These are phyloP conservation scores for Climacium dendroides DNA, from an alignment of 225 moss, liverwort and hornwort species.

Conservation along the genomic window DNA sequence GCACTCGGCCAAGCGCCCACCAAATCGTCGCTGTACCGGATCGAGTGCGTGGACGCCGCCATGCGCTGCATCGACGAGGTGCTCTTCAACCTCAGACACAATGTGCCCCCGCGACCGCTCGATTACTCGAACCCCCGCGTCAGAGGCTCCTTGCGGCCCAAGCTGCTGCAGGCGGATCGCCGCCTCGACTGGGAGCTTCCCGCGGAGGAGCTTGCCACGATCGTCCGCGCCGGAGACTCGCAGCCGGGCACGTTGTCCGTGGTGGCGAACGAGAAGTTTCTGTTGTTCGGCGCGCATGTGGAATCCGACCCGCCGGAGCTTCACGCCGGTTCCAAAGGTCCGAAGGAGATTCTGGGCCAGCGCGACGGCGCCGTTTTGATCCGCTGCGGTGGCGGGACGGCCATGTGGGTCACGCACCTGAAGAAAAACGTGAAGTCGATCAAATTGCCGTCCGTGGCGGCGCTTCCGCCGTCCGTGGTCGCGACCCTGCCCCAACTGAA, in stretches of 20 bases:
- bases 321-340: neutral
- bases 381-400: conserved; percentile 11
- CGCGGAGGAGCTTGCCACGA: conserved; percentile 16
- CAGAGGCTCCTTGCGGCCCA: conserved; percentile 9
- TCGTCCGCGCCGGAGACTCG: conserved; percentile 31
- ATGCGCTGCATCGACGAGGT: conserved; percentile 39
- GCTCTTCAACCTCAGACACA: neutral
- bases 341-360: conserved; percentile 10
- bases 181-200: conserved; percentile 22
- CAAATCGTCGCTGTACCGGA: conserved; percentile 31
- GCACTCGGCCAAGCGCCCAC: neutral
- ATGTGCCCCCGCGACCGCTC: conserved; percentile 11
- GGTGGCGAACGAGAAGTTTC: neutral
- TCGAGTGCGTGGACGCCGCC: conserved; percentile 41
- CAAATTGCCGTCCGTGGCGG: conserved; percentile 22
- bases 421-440: conserved; percentile 13
- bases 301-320: neutral
- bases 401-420: conserved; percentile 41
- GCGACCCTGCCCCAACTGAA: neutral
- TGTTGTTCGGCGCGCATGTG: conserved; percentile 45
- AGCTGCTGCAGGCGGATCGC: conserved; percentile 23
- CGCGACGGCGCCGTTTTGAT: conserved; percentile 36
- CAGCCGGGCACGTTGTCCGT: conserved; percentile 33
- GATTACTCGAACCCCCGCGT: conserved; percentile 25
- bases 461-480: neutral